Conservation (phyloP, 108 stramenopile genomes). For the Mediolabrus comicus region DNA sequence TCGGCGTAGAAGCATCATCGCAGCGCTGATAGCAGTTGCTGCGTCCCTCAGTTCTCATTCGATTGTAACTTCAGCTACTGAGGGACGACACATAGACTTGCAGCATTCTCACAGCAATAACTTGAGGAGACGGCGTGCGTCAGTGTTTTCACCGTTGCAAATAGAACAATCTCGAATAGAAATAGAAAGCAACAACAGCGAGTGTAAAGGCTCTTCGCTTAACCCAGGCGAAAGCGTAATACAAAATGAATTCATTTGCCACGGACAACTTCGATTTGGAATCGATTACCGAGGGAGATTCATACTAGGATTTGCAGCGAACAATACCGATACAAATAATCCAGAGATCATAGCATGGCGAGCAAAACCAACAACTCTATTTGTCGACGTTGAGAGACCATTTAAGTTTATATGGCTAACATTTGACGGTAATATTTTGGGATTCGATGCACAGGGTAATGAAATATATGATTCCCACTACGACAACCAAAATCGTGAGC, state of each 20-base stretch:
- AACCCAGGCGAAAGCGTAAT: conserved; percentile 1
- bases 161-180: neutral
- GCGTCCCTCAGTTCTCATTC: neutral
- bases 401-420: conserved; percentile 18
- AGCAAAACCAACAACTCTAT: conserved; percentile 33
- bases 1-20: neutral
- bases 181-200: neutral
- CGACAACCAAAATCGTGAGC: conserved; percentile 20
- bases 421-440: conserved; percentile 24
- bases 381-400: neutral
- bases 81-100: neutral
- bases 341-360: conserved; percentile 29
- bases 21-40: neutral
- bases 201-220: conserved; percentile 4
- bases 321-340: neutral
- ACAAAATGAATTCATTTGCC: conserved; percentile 14
- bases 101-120: neutral
- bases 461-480: conserved; percentile 46
- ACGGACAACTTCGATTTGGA: conserved; percentile 16
- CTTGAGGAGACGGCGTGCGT: neutral
- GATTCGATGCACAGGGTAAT: conserved; percentile 12
- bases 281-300: conserved; percentile 10
- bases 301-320: conserved; percentile 7
- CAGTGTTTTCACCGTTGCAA: neutral
- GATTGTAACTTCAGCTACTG: neutral